phyloP scores from a whole-genome alignment of 495 filamentous ascomycete species.

The Xylaria castorea region DNA sequence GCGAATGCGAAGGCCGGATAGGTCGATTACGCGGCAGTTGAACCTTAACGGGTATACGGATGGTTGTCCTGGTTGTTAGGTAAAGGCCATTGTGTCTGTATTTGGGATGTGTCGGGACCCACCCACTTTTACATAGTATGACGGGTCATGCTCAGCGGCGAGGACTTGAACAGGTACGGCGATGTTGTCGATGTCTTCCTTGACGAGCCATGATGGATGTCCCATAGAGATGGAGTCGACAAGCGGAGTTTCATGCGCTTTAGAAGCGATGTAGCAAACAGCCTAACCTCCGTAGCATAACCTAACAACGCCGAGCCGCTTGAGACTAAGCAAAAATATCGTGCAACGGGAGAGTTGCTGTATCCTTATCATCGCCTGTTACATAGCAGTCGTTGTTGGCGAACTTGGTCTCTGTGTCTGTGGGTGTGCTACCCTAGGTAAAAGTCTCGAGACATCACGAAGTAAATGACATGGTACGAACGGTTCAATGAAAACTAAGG shows the following conservation, averaged over 20 bases:
- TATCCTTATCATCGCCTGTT: conserved; percentile 49
- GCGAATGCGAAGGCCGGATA: too few relatives aligned
- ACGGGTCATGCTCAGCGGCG: conserved; percentile 60
- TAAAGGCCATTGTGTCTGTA: too few relatives aligned
- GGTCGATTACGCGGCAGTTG: too few relatives aligned
- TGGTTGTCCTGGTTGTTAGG: too few relatives aligned
- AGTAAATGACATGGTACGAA: not conserved
- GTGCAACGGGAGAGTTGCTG: conserved; percentile 60
- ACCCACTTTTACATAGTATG: too few relatives aligned
- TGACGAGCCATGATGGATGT: conserved; percentile 58
- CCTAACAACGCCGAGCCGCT: conserved; percentile 59
- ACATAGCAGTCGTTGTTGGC: conserved; percentile 48
- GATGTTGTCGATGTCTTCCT: conserved; percentile 58
- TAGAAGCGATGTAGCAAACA: conserved; percentile 51
- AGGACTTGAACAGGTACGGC: conserved; percentile 62
- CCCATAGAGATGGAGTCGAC: conserved; percentile 62
- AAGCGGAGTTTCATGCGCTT: conserved; percentile 46
- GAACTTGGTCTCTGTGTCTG: conserved; percentile 46
- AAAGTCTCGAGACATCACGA: conserved; percentile 50
- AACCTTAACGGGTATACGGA: too few relatives aligned
- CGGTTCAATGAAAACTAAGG: not conserved
- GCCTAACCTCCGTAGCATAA: conserved; percentile 69
- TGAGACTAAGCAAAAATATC: conserved; percentile 54
- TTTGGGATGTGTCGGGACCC: too few relatives aligned
- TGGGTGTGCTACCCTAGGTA: conserved; percentile 54